These are phyloP conservation scores for Crithidia mellificae DNA, from an alignment of 208 protist species.

Conservation along the genomic window DNA sequence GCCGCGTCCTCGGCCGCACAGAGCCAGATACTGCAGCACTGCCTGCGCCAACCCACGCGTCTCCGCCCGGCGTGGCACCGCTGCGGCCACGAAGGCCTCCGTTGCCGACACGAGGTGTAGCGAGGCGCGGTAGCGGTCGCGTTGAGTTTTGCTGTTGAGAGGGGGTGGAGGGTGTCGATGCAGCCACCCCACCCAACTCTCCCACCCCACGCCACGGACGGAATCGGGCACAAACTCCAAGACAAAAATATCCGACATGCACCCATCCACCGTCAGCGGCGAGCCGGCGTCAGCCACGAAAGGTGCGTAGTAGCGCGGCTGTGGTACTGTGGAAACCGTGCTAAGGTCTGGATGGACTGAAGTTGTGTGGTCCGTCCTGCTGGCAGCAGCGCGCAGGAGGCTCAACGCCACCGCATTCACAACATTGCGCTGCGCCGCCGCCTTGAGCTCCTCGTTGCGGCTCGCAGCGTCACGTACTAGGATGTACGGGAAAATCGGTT, in stretches of 20 bases:
- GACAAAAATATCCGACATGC: constrained; percentile 50
- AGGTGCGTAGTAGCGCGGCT: constrained; percentile 33
- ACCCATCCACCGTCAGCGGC: constrained; percentile 27
- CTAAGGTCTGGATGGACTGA: too few relatives aligned
- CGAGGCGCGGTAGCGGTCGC: not conserved
- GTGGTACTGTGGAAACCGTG: not conserved
- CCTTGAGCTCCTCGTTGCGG: not conserved
- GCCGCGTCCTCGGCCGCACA: not conserved
- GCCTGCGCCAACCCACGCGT: not conserved
- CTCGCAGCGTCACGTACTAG: constrained; percentile 2
- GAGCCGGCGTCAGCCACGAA: constrained; percentile 20
- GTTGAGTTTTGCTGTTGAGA: not conserved
- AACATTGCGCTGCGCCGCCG: constrained; percentile 13
- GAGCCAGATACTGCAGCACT: not conserved
- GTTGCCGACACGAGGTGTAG: constrained; percentile 3
- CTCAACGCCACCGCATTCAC: constrained; percentile 16
- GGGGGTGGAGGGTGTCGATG: not conserved
- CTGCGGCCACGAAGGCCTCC: not conserved
- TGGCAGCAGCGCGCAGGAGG: constrained; percentile 1
- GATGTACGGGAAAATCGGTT: constrained; percentile 16
- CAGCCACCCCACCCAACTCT: constrained; percentile 2
- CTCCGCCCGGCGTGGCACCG: not conserved
- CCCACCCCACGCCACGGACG: not conserved
- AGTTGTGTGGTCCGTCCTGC: too few relatives aligned
- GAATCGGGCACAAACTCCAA: constrained; percentile 31